Evolutionary conservation across 352 stramenopile species (phyloP).

Genomic region (Halophytophthora batemanensis): DNA sequence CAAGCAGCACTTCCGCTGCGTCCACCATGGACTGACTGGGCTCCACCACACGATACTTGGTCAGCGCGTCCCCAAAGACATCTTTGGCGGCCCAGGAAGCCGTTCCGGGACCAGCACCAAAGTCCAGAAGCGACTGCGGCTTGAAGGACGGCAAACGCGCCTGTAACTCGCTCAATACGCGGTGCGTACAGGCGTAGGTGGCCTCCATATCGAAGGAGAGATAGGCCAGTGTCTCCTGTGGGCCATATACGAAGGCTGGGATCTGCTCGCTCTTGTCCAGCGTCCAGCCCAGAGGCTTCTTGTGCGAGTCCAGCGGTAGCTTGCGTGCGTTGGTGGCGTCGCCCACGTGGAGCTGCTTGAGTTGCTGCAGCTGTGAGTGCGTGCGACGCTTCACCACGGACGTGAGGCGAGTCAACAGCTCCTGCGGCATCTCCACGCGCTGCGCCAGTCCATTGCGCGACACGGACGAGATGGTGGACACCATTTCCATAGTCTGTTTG

Average conservation of each 20-base stretch:
- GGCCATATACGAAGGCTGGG: conserved; percentile 62
- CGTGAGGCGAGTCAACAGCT: conserved; percentile 59
- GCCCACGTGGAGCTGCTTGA: conserved; percentile 55
- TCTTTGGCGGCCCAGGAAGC: conserved; percentile 75
- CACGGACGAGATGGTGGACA: conserved; percentile 59
- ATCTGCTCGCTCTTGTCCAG: conserved; percentile 68
- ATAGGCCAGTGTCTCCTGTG: conserved; percentile 70
- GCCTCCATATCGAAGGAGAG: conserved; percentile 72
- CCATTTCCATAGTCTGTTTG: conserved; percentile 35
- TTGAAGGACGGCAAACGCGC: conserved; percentile 49
- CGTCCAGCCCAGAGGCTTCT: conserved; percentile 73
- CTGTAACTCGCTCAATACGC: conserved; percentile 68
- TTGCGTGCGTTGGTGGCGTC: conserved; percentile 44
- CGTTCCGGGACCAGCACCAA: conserved; percentile 69
- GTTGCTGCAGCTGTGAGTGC: conserved; percentile 71
- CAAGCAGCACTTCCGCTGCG: conserved; percentile 62
- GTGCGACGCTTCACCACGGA: conserved; percentile 61
- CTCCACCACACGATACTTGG: conserved; percentile 73
- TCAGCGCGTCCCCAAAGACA: conserved; percentile 59
- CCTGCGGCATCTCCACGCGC: conserved; percentile 69
- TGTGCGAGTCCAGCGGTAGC: conserved; percentile 76
- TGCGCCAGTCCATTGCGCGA: conserved; percentile 62
- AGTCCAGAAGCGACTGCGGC: conserved; percentile 72
- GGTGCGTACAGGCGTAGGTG: conserved; percentile 63
- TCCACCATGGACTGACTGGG: conserved; percentile 87